Base-by-base conservation (phyloP, 768 basidiomycete species). In the Lyophyllum semitale region DNA sequence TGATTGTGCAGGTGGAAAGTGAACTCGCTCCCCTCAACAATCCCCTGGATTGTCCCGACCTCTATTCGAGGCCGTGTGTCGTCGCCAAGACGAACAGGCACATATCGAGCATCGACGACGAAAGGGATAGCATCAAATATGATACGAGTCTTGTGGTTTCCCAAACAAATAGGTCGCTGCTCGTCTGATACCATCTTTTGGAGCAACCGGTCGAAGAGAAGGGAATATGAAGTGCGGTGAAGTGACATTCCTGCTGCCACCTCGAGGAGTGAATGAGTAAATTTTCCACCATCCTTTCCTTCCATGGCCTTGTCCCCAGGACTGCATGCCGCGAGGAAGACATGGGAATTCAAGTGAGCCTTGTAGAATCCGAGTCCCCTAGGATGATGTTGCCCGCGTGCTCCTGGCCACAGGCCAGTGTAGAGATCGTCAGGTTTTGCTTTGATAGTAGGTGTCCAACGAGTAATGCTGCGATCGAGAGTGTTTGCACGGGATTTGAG, bases 11-110 rank as follows among this genome's bases (percentile, higher is more conserved):
- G 70, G 63, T 88, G 85, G 20, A 89, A 43, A 37, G 77, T 79
- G 56, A 89, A 77, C 58, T 86, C 83, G 8, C 79, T 84, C 44
- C 85, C 87, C 55, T 80, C 78, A n/a, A 79, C 76, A 18, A 89
- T 72, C 1, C 87, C 87, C 55, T 88, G 85, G 4, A 84, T 78
- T 0, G 79, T 76, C 12, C 88, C 88, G 33, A 81, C 77, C 30
- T 79, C 79, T 29, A 89, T 67, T 55, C 79, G 79, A 42, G 87
- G 60, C 11, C 65, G 61, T 13, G 62, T 63, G 20, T 75, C 71
- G 29, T 70, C 68, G 44, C 77, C 68, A 17, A 74, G 63, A 42
- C 73, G 72, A 33, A 79, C 76, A 13, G 78, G 68, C 49, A 83
- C 73, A 53, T 80, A 82, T 32, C 71, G 70, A 18, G 69, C 64